phyloP scores from a whole-genome alignment of 169 alveolate genomes.

The Babesia ovis region DNA sequence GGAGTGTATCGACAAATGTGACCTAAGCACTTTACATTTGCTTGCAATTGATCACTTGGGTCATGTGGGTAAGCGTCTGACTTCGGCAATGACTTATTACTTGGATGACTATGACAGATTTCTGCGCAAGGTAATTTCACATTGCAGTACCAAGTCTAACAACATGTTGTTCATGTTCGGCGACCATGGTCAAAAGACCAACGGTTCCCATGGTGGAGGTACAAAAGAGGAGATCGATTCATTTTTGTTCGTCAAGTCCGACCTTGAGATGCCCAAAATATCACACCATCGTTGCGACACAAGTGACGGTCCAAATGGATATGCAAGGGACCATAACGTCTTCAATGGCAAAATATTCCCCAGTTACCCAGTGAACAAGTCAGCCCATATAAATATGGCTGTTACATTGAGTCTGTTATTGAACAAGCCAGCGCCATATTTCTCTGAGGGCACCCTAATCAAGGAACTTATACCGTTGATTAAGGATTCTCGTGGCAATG shows the following conservation, averaged over 20 bases:
- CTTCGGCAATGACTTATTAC: constrained; percentile 51
- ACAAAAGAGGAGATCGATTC: constrained; percentile 62
- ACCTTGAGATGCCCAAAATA: constrained; percentile 17
- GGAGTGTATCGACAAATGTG: constrained; percentile 35
- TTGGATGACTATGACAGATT: constrained; percentile 65
- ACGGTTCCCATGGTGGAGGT: constrained; percentile 74
- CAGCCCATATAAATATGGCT: constrained; percentile 25
- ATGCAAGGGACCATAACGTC: constrained; percentile 45
- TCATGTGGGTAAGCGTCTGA: constrained; percentile 61
- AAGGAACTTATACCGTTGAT: constrained; percentile 37
- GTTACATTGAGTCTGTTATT: constrained; percentile 15
- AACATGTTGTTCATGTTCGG: constrained; percentile 62
- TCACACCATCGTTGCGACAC: constrained; percentile 10
- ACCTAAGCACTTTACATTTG: constrained; percentile 55
- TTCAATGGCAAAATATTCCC: constrained; percentile 35
- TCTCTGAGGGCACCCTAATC: constrained; percentile 40
- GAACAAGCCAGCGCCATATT: constrained; percentile 53
- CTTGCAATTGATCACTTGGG: constrained; percentile 76
- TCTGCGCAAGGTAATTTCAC: constrained; percentile 46
- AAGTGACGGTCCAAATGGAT: constrained; percentile 40
- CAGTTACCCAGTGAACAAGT: constrained; percentile 15
- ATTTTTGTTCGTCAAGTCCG: constrained; percentile 35
- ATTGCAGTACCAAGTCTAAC: constrained; percentile 12
- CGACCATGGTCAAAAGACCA: constrained; percentile 74
- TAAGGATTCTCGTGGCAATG: constrained; percentile 29